Evolutionary conservation across 768 basidiomycete species (phyloP), one percentile per base, ranked within the genome.

Genomic region (Leccinum longicurvipes): DNA sequence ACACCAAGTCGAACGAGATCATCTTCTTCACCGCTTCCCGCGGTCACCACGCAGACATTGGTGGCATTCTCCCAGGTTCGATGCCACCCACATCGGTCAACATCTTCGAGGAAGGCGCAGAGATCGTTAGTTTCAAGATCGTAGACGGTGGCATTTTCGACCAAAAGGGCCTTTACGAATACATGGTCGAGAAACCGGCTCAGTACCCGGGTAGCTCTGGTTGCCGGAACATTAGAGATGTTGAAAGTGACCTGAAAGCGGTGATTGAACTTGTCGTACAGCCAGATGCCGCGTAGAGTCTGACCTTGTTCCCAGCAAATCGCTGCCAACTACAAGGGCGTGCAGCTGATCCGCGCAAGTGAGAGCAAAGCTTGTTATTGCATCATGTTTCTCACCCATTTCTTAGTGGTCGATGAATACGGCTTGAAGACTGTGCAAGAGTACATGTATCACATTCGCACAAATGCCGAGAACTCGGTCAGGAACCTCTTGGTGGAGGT

Each of bases 81-180:
- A 98, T 98, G 95, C 95, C 95, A 0, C 94, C 96, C 0, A 93
- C 91, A 2, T 89, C 88, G 11, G 87, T 88, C 60, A 93, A 83
- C 58, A 87, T 97, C 44, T 95, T 91, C 64, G 90, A 98, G 69
- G 95, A 98, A 69, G 95, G 95, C 19, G 96, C 95, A 0, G 83
- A 93, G 64, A 87, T 98, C 50, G 82, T 86, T 62, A 88, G 87
- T 68, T 91, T 97, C 80, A 97, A 95, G 73, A 85, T 98, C 57
- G 95, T 98, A 8, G 77, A 83, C 44, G 82, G 78, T 12, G 93
- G 94, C 1, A 72, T 88, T 4, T 97, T 94, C 67, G 86, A 97
- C 70, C 77, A 79, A 45, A 77, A 85, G 23, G 86, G 87, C 0
- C 73, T 98, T 25, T 67, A 85, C 39, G 84, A 91, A 47, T 82